These are phyloP conservation scores for Hanseniaspora thailandica DNA, from an alignment of 805 yeast species.

Conservation along the genomic window DNA sequence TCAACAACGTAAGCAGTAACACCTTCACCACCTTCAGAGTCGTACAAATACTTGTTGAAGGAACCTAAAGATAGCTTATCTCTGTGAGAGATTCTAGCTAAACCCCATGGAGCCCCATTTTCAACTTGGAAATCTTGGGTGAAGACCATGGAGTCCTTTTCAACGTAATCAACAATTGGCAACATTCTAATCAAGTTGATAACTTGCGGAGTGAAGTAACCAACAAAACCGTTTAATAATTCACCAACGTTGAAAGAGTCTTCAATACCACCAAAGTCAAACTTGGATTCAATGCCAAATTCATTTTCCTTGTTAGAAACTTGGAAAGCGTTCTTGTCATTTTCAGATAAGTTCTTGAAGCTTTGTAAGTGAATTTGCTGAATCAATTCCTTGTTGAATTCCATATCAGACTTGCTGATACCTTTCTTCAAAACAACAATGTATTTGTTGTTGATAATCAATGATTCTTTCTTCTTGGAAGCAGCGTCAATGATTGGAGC, in stretches of 20 bases:
- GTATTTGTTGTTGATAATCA: conserved; percentile 55
- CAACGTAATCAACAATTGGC: conserved; percentile 58
- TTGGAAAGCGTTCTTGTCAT: conserved; percentile 33
- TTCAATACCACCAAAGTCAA: conserved; percentile 39
- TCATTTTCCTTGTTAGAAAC: conserved; percentile 23
- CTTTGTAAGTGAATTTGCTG: conserved; percentile 39
- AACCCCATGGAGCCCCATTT: conserved; percentile 89
- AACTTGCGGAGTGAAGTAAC: conserved; percentile 64
- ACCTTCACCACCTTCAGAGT: conserved; percentile 65
- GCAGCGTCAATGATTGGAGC: conserved; percentile 12
- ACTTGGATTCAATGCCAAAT: conserved; percentile 16
- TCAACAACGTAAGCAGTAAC: conserved; percentile 81
- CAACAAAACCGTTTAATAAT: conserved; percentile 66
- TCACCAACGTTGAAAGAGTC: conserved; percentile 52
- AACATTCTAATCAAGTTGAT: conserved; percentile 60
- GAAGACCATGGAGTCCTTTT: conserved; percentile 59
- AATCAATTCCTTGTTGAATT: conserved; percentile 60
- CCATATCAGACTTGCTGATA: conserved; percentile 40
- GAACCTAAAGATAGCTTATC: conserved; percentile 54
- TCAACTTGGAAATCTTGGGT: conserved; percentile 56
- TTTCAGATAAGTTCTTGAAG: conserved; percentile 27
- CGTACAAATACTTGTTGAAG: conserved; percentile 62
- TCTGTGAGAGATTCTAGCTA: conserved; percentile 80
- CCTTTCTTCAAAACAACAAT: conserved; percentile 73
- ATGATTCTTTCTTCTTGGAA: background rate